Conservation (phyloP, 768 basidiomycete species). For the Serpula lacrymans region DNA sequence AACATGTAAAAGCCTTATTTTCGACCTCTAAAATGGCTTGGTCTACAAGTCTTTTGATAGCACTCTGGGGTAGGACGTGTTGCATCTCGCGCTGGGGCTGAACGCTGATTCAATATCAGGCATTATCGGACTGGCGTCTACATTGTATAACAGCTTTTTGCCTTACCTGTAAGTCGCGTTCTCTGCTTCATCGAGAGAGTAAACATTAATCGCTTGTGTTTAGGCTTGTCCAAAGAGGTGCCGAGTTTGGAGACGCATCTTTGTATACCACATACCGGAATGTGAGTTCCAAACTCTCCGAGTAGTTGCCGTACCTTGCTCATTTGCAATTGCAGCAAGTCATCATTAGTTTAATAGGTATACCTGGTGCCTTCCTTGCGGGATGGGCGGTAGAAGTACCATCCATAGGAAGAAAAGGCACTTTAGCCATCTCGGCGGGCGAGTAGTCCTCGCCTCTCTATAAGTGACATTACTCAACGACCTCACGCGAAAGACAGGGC, state of each 20-base stretch:
- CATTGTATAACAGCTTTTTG: constrained; percentile 57
- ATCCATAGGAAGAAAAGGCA: constrained; percentile 61
- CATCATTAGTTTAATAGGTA: constrained; percentile 62
- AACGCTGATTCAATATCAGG: constrained; percentile 35
- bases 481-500: constrained; percentile 46
- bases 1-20: constrained; percentile 61
- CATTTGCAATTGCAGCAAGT: constrained; percentile 49
- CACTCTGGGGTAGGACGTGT: constrained; percentile 44
- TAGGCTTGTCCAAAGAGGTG: constrained; percentile 62
- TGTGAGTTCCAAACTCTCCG: constrained; percentile 28
- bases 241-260: constrained; percentile 67
- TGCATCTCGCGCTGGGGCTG: neutral
- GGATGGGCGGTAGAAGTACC: constrained; percentile 70
- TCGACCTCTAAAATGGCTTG: constrained; percentile 59
- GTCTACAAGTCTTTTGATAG: constrained; percentile 60
- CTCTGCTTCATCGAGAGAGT: neutral
- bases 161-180: constrained; percentile 43
- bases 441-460: constrained; percentile 28
- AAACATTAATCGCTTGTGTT: neutral
- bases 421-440: constrained; percentile 62
- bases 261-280: constrained; percentile 73
- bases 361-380: constrained; percentile 70
- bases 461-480: constrained; percentile 40
- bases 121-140: constrained; percentile 71
- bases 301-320: neutral